These are phyloP conservation scores for Linnemannia schmuckeri DNA, from an alignment of 192 early-diverging fungal species.

Conservation along the genomic window DNA sequence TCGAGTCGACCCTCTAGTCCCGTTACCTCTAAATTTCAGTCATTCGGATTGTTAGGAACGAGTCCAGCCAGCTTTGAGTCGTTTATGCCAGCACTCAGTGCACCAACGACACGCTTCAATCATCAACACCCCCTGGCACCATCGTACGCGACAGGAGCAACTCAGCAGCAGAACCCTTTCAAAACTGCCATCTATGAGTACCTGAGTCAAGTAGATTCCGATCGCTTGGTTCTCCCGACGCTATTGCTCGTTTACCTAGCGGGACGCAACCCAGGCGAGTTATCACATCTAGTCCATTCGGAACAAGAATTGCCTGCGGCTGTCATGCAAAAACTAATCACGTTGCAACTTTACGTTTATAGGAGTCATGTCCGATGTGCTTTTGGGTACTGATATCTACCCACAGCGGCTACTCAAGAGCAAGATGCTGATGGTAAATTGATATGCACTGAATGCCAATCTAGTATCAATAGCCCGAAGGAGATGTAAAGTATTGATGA, in stretches of 20 bases:
- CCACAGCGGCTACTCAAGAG: slow-evolving; percentile 57
- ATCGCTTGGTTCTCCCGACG: slow-evolving; percentile 49
- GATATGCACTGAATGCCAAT: background rate
- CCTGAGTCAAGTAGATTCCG: slow-evolving; percentile 30
- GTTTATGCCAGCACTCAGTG: background rate
- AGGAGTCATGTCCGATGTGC: slow-evolving; percentile 56
- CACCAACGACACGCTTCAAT: slow-evolving; percentile 12
- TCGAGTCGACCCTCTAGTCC: slow-evolving; percentile 51
- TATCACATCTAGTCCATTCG: too few species aligned
- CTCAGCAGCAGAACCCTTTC: slow-evolving; percentile 52
- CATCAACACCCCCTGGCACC: background rate
- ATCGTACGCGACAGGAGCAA: background rate
- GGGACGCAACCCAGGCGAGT: slow-evolving; percentile 48
- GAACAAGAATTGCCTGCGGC: background rate
- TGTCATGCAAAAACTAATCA: background rate
- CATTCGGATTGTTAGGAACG: slow-evolving; percentile 43
- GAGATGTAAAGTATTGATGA: background rate
- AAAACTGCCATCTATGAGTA: slow-evolving; percentile 50
- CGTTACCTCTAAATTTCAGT: slow-evolving; percentile 53
- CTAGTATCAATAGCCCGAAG: too few species aligned
- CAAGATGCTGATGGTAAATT: slow-evolving; percentile 43
- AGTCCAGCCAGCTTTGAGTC: slow-evolving; percentile 36
- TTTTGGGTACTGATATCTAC: slow-evolving; percentile 55
- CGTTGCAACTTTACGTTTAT: background rate
- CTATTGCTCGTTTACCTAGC: slow-evolving; percentile 53